Evolutionary conservation across 306 rosid genomes (phyloP).

Genomic region (Malus asiatica): DNA sequence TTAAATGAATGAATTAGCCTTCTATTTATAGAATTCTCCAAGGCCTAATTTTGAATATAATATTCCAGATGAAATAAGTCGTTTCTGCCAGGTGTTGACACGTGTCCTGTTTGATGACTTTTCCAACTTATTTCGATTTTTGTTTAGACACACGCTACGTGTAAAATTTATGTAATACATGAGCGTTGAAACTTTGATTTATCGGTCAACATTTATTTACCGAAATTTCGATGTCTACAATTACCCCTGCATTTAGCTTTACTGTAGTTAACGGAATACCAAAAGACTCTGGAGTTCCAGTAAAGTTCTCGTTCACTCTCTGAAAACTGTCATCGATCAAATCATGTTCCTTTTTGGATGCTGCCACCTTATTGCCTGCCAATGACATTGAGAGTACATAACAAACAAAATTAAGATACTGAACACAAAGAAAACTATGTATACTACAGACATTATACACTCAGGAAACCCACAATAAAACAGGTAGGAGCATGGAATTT

Average conservation of each 20-base stretch:
- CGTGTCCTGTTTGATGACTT: too few relatives aligned
- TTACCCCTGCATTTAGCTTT: constrained; percentile 30
- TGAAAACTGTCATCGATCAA: constrained; percentile 11
- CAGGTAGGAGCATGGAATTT: constrained; percentile 14
- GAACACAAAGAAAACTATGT: background rate
- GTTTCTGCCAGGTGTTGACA: too few relatives aligned
- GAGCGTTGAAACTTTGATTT: too few relatives aligned
- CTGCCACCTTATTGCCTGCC: constrained; percentile 22
- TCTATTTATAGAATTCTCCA: too few relatives aligned
- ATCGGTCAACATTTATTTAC: too few relatives aligned
- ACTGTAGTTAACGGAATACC: constrained; percentile 6
- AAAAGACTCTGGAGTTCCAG: background rate
- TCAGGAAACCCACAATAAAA: background rate
- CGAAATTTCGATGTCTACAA: too few relatives aligned
- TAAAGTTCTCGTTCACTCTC: background rate
- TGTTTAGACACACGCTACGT: too few relatives aligned
- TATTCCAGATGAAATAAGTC: too few relatives aligned
- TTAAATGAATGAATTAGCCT: too few relatives aligned
- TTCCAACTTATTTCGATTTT: too few relatives aligned
- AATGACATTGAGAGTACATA: constrained; percentile 11
- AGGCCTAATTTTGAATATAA: too few relatives aligned
- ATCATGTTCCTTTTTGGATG: constrained; percentile 1
- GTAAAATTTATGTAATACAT: too few relatives aligned
- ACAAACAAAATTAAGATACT: constrained; percentile 2
- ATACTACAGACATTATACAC: background rate